Base-by-base conservation (phyloP, 2,329 filamentous ascomycete species). In the Arachnomyces sp. region DNA sequence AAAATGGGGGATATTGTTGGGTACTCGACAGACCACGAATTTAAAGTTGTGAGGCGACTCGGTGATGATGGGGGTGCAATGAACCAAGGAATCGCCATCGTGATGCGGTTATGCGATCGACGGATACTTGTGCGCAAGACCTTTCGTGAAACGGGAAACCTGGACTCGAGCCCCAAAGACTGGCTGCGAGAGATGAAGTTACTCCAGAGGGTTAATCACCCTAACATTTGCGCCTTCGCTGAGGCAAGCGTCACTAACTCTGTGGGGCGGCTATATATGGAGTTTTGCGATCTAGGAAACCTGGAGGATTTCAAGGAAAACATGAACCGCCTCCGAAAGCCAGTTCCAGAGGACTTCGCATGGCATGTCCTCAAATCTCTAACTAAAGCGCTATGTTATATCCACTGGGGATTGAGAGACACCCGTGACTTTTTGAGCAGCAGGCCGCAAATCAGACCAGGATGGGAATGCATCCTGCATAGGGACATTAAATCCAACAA, bases 401-500 rank as follows among this genome's bases (percentile, higher is more conserved):
- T 52, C 12, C 47, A 52, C 18, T 36, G 34, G 18, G 49, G 49
- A 8, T 36, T 43, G 9, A 16, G n/a, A n/a, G 13, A 39, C n/a
- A 28, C 35, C 9, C n/a, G 16, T 2, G 18, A 39, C 12, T 25
- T 28, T 12, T 37, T 43, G 20, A 28, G 13, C 15, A 12, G 20
- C 20, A 39, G 11, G 34, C 40, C 7, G 32, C 31, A 16, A 6
- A 31, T 14, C 7, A 25, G 12, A 25, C 20, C 20, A 25, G 33
- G 25, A 7, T 48, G 49, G 43, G 17, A 14, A 17, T 28, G 31
- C 0, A 39, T 52, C 30, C 15, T 54, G 25, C 51, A 52, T 28
- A 32, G 49, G 2, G 50, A 52, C 32, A 47, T 54, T 36, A 52
- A 51, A 35, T 43, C 47, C 3, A 46, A 35, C 2, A 40, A 40